Base-by-base conservation (phyloP, 352 stramenopile species). In the Phytophthora syringae region DNA sequence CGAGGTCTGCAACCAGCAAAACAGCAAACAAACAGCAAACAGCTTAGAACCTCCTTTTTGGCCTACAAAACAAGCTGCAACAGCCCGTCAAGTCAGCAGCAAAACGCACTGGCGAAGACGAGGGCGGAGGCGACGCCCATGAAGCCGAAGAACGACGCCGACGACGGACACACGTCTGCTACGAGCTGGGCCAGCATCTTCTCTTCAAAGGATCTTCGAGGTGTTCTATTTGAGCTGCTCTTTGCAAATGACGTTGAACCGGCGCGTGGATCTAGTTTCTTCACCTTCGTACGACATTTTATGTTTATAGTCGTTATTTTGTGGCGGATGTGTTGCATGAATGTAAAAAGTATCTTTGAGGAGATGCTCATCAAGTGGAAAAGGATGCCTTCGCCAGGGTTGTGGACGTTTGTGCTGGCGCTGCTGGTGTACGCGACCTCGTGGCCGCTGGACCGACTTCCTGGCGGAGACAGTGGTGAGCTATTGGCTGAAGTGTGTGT, bases 121-220 rank as follows among this genome's bases (percentile, higher is more conserved):
- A 98, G 88, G 21, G 93, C 93, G 52, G 89, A 90, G 59, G 97
- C 97, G 15, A 99, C 97, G 65, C 97, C 97, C 96, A 32, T 99
- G 81, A 99, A 99, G 67, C 98, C 98, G 74, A 99, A 99, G 89
- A 99, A 99, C 72, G 97, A 97, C 54, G 97, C 97, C 73, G 94
- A 99, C 59, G 97, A 97, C 44, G 97, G 97, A 78, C 97, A 99
- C 60, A 97, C 97, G 86, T 99, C 96, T 75, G 94, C 94, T 60
- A 92, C 80, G 37, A 89, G 64, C 57, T 88, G 67, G 47, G 76
- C 66, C 39, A 84, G 24, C 39, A 73, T 73, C 6, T 27, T 77
- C 57, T 43, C 36, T 11, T 42, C 27, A 40, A 40, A 13, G 16
- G 34, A 40, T 40, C 34, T 7, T 16, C 34, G 34, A 5, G 40